Conservation (phyloP, 192 early-diverging fungal species). For the Haplosporangium gracile region DNA sequence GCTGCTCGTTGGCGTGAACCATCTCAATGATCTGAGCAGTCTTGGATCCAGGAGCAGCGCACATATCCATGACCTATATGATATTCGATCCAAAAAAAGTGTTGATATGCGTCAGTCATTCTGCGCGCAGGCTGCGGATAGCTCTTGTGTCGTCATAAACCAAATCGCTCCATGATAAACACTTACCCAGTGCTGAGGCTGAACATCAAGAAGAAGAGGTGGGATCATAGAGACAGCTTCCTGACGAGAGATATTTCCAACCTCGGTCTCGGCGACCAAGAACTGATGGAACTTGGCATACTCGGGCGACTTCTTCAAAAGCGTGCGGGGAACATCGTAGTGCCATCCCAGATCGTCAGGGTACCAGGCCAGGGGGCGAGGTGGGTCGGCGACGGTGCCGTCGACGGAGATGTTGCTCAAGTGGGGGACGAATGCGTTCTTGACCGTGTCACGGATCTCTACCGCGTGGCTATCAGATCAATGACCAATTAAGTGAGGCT, state of each 20-base stretch:
- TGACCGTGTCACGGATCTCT: constrained; percentile 80
- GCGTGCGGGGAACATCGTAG: constrained; percentile 79
- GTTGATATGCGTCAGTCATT: not conserved
- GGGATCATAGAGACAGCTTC: constrained; percentile 99
- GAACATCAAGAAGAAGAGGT: constrained; percentile 90
- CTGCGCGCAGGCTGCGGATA: not conserved
- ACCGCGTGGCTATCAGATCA: constrained; percentile 65
- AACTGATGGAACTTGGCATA: constrained; percentile 92
- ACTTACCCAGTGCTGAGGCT: constrained; percentile 84
- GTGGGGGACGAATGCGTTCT: constrained; percentile 64
- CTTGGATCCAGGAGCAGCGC: constrained; percentile 98
- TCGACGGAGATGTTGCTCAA: constrained; percentile 73
- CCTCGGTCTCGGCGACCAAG: constrained; percentile 97
- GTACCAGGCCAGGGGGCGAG: constrained; percentile 88
- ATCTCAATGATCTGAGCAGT: constrained; percentile 93
- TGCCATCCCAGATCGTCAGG: constrained; percentile 95
- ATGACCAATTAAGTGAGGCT: not conserved
- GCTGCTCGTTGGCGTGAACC: constrained; percentile 72
- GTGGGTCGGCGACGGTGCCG: constrained; percentile 80
- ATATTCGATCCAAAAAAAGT: not conserved
- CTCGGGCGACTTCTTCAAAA: constrained; percentile 82
- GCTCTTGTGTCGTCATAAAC: no score
- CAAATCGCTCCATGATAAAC: not conserved
- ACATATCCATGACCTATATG: constrained; percentile 85
- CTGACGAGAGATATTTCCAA: constrained; percentile 97